Evolutionary conservation across 2,329 filamentous ascomycete species (phyloP).

Genomic region (Dissoconium aciculare): DNA sequence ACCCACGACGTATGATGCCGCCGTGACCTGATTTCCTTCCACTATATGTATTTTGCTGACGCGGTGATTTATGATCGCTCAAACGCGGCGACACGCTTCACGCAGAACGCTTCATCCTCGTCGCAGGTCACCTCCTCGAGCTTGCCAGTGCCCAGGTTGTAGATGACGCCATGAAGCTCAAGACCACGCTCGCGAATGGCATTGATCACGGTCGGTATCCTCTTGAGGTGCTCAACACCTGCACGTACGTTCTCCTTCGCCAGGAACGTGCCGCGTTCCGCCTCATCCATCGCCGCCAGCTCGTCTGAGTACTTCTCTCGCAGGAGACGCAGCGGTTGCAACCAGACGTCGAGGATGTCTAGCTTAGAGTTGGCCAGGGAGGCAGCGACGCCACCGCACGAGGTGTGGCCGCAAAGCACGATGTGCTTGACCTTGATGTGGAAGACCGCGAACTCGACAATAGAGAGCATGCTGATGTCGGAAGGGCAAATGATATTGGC

Average conservation of each 20-base stretch:
- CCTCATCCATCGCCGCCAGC: conserved; percentile 33
- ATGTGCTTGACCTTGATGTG: conserved; percentile 53
- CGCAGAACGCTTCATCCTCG: conserved; percentile 19
- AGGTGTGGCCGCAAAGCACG: conserved; percentile 47
- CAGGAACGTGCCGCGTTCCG: conserved; percentile 44
- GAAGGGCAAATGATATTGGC: conserved; percentile 64
- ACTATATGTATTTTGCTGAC: too few species aligned
- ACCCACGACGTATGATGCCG: too few species aligned
- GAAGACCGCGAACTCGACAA: conserved; percentile 65
- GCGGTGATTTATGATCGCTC: conserved; percentile 13
- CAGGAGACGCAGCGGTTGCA: conserved; percentile 41
- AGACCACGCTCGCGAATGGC: conserved; percentile 56
- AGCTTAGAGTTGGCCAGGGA: conserved; percentile 42
- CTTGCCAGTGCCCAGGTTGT: conserved; percentile 46
- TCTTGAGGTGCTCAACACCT: conserved; percentile 51
- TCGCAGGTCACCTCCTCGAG: conserved; percentile 36
- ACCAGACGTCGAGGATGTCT: conserved; percentile 46
- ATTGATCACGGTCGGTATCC: conserved; percentile 54
- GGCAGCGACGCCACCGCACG: conserved; percentile 44
- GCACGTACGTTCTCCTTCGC: conserved; percentile 63
- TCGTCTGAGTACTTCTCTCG: conserved; percentile 38
- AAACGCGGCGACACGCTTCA: conserved; percentile 14
- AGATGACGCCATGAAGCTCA: conserved; percentile 63
- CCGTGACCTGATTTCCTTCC: too few species aligned
- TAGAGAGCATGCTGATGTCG: conserved; percentile 59